A percentile compares a stretch with the other conserved stretches of the same genome.
Evolutionary conservation across 768 basidiomycete genomes (phyloP).

Genomic region (Pulveroboletus sp.): DNA sequence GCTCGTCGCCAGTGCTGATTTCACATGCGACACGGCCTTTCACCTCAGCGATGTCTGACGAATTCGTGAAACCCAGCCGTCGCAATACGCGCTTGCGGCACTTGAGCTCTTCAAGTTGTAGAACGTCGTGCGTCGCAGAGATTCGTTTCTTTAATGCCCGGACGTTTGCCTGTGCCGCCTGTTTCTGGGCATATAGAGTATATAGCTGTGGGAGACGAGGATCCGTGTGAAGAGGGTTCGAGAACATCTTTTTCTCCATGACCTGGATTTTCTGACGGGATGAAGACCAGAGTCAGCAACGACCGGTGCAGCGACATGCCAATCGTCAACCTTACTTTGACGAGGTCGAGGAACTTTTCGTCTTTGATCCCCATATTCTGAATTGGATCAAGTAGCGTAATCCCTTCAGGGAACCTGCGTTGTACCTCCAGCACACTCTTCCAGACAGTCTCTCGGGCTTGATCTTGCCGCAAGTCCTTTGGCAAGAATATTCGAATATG

Average conservation of each 20-base stretch:
- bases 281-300: not conserved
- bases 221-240: constrained; percentile 74
- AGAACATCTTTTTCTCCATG: constrained; percentile 82
- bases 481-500: constrained; percentile 84
- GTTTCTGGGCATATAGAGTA: constrained; percentile 73
- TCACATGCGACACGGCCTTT: constrained; percentile 99
- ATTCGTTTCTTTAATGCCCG: constrained; percentile 81
- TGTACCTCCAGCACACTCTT: constrained; percentile 92
- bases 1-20: constrained; percentile 95
- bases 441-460: constrained; percentile 78
- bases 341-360: constrained; percentile 81
- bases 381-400: constrained; percentile 84
- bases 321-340: constrained; percentile 52
- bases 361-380: constrained; percentile 96
- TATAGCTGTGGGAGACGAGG: constrained; percentile 77
- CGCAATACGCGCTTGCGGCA: constrained; percentile 91
- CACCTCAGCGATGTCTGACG: constrained; percentile 92
- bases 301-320: not conserved
- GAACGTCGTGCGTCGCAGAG: constrained; percentile 82
- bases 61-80: constrained; percentile 83
- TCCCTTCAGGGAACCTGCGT: constrained; percentile 81
- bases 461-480: constrained; percentile 79
- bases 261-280: constrained; percentile 75
- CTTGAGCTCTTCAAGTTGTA: constrained; percentile 96
- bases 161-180: constrained; percentile 61